Conservation (phyloP, 257 asterid species). For the Ehretia macrophylla region DNA sequence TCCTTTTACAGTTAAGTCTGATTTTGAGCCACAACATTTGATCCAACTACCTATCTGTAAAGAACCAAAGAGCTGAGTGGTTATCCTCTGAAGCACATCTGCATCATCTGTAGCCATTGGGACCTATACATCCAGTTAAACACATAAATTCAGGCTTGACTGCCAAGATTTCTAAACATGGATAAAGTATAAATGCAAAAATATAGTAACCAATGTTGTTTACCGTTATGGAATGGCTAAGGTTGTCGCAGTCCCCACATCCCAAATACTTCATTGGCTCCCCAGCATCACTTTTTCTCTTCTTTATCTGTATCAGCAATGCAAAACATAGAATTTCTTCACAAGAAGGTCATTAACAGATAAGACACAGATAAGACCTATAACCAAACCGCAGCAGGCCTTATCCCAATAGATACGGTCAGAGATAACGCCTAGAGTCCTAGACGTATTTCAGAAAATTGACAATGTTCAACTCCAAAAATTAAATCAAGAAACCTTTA, state of each 20-base stretch:
- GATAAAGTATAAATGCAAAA: background rate
- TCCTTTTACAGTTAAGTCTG: too few relatives aligned
- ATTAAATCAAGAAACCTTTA: constrained; percentile 51
- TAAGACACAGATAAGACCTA: too few relatives aligned
- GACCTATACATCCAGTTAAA: constrained; percentile 43
- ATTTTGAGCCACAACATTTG: background rate
- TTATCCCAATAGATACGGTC: too few relatives aligned
- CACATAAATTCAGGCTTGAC: background rate
- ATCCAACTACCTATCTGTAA: constrained; percentile 63
- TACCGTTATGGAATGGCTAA: constrained; percentile 90
- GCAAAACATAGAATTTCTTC: background rate
- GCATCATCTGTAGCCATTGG: constrained; percentile 81
- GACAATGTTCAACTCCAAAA: too few relatives aligned
- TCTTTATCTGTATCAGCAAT: constrained; percentile 56
- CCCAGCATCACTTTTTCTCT: constrained; percentile 73
- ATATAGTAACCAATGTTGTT: constrained; percentile 15
- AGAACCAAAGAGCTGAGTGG: constrained; percentile 69
- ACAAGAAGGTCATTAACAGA: background rate
- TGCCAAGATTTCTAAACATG: background rate
- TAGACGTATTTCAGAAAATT: too few relatives aligned
- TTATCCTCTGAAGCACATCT: constrained; percentile 75
- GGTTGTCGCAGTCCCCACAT: constrained; percentile 83
- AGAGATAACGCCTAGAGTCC: too few relatives aligned
- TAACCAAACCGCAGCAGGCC: too few relatives aligned
- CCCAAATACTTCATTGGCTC: constrained; percentile 97